Evolutionary conservation across 371 early-diverging fungal species (phyloP), one percentile per base, ranked within the genome.

Genomic region (Rhizopus stolonifer): DNA sequence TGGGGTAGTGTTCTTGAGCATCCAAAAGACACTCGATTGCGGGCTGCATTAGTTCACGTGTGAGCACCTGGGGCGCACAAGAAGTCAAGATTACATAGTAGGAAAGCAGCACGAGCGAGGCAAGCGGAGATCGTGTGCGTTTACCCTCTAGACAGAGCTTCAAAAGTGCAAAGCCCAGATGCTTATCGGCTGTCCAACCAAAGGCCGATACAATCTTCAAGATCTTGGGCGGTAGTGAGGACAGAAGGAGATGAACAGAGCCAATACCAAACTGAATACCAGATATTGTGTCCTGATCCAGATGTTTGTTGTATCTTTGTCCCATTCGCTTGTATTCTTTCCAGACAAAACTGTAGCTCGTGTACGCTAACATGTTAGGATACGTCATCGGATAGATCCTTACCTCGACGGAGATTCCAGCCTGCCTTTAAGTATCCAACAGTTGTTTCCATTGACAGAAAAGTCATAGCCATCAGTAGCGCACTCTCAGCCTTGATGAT

Each of bases 371-470:
- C 26, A 11, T 14, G 17, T 25, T n/a, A n/a, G n/a, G n/a, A n/a
- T n/a, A n/a, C n/a, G n/a, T n/a, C n/a, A n/a, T n/a, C n/a, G 22
- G n/a, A 21, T 3, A 49, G 26, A 3, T 22, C 18, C 18, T 46
- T 71, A 84, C 85, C 85, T 77, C 79, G 65, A 29, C 82, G 67
- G 24, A 85, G 54, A 54, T 83, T 85, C 19, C 82, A 49, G 10
- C 82, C 86, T 5, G 75, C 78, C 52, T 81, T 82, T n/a, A 83
- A 61, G 43, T 83, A 85, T 4, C 82, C 80, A 26, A 81, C 69
- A 2, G 74, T 60, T 8, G 75, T 78, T 52, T 82, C 86, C 59
- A 81, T 77, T 9, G 78, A 58, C 26, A 85, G 61, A 48, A 78
- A 67, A 36, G 82, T 64, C 34, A 83, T 61, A 6, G 81, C 74